Evolutionary conservation across 1,284 basidiomycete species (phyloP).

Genomic region (Cutaneotrichosporon dermatis): DNA sequence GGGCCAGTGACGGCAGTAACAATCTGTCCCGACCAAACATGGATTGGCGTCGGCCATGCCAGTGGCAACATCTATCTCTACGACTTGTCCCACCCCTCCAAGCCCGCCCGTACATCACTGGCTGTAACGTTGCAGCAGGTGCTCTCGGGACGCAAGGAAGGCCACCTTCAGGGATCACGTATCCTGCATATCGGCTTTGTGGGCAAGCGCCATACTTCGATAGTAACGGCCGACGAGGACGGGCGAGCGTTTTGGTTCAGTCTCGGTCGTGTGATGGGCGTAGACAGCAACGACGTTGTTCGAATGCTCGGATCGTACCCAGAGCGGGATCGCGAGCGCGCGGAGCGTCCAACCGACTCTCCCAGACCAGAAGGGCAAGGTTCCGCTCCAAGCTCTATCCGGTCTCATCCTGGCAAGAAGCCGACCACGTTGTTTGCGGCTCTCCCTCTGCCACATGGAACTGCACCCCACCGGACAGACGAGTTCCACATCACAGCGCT

Average conservation of each 20-base stretch:
- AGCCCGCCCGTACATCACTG: constrained; percentile 45
- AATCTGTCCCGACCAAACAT: constrained; percentile 90
- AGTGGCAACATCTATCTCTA: constrained; percentile 83
- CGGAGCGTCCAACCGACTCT: background rate
- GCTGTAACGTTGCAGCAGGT: constrained; percentile 46
- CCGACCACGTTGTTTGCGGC: constrained; percentile 68
- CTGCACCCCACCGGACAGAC: constrained; percentile 71
- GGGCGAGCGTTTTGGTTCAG: constrained; percentile 95
- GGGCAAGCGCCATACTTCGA: constrained; percentile 87
- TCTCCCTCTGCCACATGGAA: constrained; percentile 77
- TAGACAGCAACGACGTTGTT: constrained; percentile 90
- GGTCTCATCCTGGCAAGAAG: constrained; percentile 47
- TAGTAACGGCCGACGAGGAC: constrained; percentile 84
- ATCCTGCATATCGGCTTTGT: constrained; percentile 86
- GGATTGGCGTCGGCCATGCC: constrained; percentile 81
- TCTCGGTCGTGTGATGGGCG: constrained; percentile 88
- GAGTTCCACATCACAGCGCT: constrained; percentile 78
- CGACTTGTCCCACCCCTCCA: constrained; percentile 64
- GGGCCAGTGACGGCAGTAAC: constrained; percentile 87
- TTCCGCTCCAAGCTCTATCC: constrained; percentile 16
- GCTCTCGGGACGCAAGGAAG: constrained; percentile 84
- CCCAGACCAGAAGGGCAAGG: background rate
- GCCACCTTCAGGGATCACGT: constrained; percentile 79
- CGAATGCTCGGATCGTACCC: constrained; percentile 91
- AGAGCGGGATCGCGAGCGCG: constrained; percentile 48